Percentiles rank a stretch among this genome's conserved stretches.
phyloP scores from a whole-genome alignment of 2,329 filamentous ascomycete species.

The Microsporum ferrugineum region DNA sequence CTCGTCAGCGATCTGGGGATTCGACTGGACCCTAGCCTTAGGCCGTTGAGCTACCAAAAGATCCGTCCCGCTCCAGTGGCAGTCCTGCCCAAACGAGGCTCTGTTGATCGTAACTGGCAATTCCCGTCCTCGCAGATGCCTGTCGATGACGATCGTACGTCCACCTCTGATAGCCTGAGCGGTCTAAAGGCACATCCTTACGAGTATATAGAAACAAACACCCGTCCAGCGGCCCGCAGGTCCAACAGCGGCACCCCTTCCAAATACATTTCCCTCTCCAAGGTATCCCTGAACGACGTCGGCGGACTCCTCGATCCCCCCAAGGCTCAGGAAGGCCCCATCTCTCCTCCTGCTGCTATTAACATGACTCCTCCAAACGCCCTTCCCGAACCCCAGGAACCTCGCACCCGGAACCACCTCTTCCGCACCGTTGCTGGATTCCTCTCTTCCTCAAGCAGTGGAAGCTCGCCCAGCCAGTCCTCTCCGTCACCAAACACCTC shows the following conservation, averaged over 20 bases:
- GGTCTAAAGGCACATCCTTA: constrained; percentile 26
- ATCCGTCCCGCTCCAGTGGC: constrained; percentile 32
- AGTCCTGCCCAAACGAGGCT: constrained; percentile 22
- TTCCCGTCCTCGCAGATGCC: constrained; percentile 16
- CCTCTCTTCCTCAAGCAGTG: constrained; percentile 13
- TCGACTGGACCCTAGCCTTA: constrained; percentile 45
- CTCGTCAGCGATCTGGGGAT: constrained; percentile 71
- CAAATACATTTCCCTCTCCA: constrained; percentile 37
- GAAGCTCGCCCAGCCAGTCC: constrained; percentile 12
- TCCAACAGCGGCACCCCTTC: constrained; percentile 23
- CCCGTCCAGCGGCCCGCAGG: constrained; percentile 13
- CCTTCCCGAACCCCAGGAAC: constrained; percentile 4
- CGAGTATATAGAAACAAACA: constrained; percentile 25
- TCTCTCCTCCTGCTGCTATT: constrained; percentile 7
- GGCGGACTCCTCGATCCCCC: constrained; percentile 59
- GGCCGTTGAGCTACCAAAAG: constrained; percentile 24
- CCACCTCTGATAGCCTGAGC: constrained; percentile 23
- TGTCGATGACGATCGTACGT: constrained; percentile 22
- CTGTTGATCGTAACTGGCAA: constrained; percentile 25
- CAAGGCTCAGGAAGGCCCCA: constrained; percentile 16
- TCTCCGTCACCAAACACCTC: neutral
- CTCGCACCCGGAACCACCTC: constrained; percentile 19
- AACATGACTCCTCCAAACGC: neutral
- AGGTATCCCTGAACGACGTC: constrained; percentile 74
- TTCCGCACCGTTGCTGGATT: constrained; percentile 28